Percentiles rank a stretch among this genome's conserved stretches.
These are phyloP conservation scores for Prunus yedoensis DNA, from an alignment of 331 rosid species.

Conservation along the genomic window DNA sequence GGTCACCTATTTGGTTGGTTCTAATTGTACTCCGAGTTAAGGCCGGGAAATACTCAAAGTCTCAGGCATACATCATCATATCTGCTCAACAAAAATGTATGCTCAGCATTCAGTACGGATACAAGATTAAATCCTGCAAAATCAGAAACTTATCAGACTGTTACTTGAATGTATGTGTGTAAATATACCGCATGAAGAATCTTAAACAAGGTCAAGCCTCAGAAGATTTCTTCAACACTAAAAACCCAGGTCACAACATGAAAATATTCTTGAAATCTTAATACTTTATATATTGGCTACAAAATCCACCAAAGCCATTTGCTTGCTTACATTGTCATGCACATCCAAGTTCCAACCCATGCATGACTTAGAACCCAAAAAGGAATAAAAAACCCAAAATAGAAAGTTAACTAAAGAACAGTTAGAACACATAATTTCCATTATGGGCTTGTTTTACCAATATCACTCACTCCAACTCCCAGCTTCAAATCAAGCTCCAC, in stretches of 20 bases:
- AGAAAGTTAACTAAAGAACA: not conserved
- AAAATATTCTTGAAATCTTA: not conserved
- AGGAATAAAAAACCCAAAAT: no score
- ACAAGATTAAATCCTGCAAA: not conserved
- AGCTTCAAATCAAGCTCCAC: slow-evolving; percentile 55
- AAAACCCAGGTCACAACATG: not conserved
- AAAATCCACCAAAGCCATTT: no score
- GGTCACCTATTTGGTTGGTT: not conserved
- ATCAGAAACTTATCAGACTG: not conserved
- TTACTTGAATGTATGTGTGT: not conserved
- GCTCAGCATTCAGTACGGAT: no score
- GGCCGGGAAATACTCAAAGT: not conserved
- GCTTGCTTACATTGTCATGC: no score
- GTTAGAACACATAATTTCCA: not conserved
- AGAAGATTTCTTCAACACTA: not conserved
- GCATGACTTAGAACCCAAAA: not conserved
- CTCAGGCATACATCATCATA: not conserved
- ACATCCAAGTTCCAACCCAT: not conserved
- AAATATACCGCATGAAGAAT: not conserved
- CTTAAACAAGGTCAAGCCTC: not conserved
- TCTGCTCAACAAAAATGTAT: not conserved
- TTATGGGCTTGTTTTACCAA: not conserved
- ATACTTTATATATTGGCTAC: no score
- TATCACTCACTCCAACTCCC: slow-evolving; percentile 13
- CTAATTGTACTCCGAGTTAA: not conserved